phyloP scores from a whole-genome alignment of 768 basidiomycete genomes.

The Lyophyllum semitale region DNA sequence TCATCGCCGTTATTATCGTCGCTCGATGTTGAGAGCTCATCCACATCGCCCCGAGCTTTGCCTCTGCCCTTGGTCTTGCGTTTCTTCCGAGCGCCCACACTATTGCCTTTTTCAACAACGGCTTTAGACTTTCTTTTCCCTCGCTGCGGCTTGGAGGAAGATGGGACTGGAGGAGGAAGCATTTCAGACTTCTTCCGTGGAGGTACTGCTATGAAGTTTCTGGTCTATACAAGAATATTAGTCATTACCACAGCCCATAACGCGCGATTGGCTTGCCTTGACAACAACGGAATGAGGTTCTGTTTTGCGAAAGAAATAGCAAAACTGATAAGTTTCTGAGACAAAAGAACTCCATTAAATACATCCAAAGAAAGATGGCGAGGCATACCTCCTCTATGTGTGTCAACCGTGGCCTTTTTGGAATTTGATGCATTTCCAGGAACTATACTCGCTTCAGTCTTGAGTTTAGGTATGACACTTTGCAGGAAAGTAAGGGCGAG shows the following conservation, averaged over 20 bases:
- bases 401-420: constrained; percentile 76
- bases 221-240: constrained; percentile 27
- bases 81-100: constrained; percentile 24
- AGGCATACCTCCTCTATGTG: constrained; percentile 79
- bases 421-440: constrained; percentile 36
- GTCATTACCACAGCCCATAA: neutral
- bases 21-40: constrained; percentile 21
- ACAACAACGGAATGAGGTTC: constrained; percentile 81
- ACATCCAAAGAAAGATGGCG: constrained; percentile 4
- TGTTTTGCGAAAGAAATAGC: constrained; percentile 83
- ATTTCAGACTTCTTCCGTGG: constrained; percentile 22
- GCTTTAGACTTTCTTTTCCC: constrained; percentile 22
- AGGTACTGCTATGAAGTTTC: constrained; percentile 38
- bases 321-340: constrained; percentile 86
- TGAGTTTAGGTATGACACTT: constrained; percentile 72
- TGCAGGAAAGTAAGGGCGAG: neutral
- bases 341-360: neutral
- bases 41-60: constrained; percentile 23
- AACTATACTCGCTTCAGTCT: constrained; percentile 53
- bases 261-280: constrained; percentile 56
- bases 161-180: constrained; percentile 20
- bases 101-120: constrained; percentile 2
- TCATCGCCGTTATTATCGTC: constrained; percentile 13
- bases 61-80: constrained; percentile 42
- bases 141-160: constrained; percentile 16